Conservation (phyloP, 768 basidiomycete genomes). For the Boletus eberwhitei region DNA sequence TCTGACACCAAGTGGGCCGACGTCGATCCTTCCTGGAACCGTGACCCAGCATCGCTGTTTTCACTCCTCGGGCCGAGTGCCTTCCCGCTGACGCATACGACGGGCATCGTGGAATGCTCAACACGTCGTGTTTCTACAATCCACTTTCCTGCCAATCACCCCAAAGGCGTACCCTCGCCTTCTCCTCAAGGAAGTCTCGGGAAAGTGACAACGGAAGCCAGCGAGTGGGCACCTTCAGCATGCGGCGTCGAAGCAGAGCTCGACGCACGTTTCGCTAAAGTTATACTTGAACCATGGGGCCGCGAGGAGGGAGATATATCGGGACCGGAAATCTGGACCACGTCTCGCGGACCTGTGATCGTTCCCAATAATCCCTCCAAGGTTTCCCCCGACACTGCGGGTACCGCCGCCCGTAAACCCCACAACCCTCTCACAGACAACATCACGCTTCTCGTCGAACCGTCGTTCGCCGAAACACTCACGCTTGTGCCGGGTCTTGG, state of each 20-base stretch:
- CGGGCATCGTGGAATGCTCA: slow-evolving; percentile 64
- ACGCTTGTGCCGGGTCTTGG: slow-evolving; percentile 49
- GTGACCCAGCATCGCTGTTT: slow-evolving; percentile 28
- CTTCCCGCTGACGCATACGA: slow-evolving; percentile 58
- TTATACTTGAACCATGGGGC: slow-evolving; percentile 57
- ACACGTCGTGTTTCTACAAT: slow-evolving; percentile 55
- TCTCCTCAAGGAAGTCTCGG: background rate
- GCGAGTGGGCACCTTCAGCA: slow-evolving; percentile 20
- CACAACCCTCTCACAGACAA: slow-evolving; percentile 56
- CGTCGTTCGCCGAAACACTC: slow-evolving; percentile 40
- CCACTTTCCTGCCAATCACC: slow-evolving; percentile 34
- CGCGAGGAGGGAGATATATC: slow-evolving; percentile 38
- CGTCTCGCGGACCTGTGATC: slow-evolving; percentile 38
- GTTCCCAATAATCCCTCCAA: slow-evolving; percentile 17
- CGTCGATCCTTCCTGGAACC: slow-evolving; percentile 23
- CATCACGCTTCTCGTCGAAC: slow-evolving; percentile 57
- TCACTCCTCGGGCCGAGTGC: slow-evolving; percentile 52
- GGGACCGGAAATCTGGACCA: slow-evolving; percentile 32
- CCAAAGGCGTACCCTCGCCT: background rate
- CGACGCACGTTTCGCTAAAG: slow-evolving; percentile 43
- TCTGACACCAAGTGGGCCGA: slow-evolving; percentile 12
- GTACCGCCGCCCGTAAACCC: slow-evolving; percentile 17
- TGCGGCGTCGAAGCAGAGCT: slow-evolving; percentile 45
- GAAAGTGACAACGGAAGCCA: slow-evolving; percentile 5
- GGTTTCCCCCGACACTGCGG: slow-evolving; percentile 1